A percentile compares a stretch with the other conserved stretches of the same genome.
Conservation (phyloP, 192 early-diverging fungal species). For the Lobosporangium transversale region DNA sequence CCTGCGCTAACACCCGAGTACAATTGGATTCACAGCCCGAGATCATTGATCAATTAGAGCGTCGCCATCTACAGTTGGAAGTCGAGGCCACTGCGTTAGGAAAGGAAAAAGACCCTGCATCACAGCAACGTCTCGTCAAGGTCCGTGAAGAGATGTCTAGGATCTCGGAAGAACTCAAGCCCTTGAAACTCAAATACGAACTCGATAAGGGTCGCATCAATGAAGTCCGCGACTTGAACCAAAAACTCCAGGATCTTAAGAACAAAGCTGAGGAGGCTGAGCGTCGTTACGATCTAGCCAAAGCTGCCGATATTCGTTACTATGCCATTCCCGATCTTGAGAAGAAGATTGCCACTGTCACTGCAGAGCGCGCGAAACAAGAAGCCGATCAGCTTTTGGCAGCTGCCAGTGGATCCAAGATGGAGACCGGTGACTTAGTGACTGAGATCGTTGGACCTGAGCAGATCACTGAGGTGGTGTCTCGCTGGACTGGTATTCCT, state of each 20-base stretch:
- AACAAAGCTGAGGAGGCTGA: conserved; percentile 89
- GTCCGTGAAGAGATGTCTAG: conserved; percentile 86
- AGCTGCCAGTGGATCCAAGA: conserved; percentile 43
- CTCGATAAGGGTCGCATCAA: conserved; percentile 88
- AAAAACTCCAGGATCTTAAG: conserved; percentile 89
- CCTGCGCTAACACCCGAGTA: conserved; percentile 94
- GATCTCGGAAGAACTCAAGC: conserved; percentile 88
- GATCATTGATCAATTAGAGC: conserved; percentile 94
- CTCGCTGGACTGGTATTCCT: conserved; percentile 97
- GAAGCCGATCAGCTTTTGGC: conserved; percentile 66
- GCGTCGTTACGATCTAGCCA: conserved; percentile 81
- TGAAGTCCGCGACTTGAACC: conserved; percentile 84
- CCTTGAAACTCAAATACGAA: conserved; percentile 87
- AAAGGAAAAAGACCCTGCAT: conserved; percentile 91
- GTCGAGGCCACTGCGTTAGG: conserved; percentile 93
- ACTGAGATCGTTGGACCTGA: conserved; percentile 90
- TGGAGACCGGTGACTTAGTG: conserved; percentile 64
- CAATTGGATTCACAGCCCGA: conserved; percentile 98
- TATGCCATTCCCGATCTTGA: conserved; percentile 93
- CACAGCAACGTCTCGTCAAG: conserved; percentile 79
- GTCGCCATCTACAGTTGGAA: conserved; percentile 91
- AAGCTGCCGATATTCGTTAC: conserved; percentile 94
- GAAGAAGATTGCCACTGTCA: conserved; percentile 77
- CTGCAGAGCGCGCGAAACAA: conserved; percentile 70
- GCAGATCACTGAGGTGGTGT: conserved; percentile 93